Conservation (phyloP, 2,329 filamentous ascomycete species). For the Scytalidium sp. region DNA sequence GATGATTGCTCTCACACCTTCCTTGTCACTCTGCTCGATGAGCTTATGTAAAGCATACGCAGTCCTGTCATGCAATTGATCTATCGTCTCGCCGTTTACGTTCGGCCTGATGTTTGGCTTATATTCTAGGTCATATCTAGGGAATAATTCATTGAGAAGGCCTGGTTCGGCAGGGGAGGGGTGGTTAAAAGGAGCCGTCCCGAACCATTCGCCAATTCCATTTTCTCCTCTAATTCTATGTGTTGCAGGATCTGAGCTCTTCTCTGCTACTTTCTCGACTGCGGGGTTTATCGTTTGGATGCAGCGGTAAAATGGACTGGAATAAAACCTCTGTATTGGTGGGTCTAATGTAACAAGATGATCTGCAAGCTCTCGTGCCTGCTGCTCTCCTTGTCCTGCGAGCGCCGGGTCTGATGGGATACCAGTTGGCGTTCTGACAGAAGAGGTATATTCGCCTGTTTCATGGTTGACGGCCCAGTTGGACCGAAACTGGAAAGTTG, state of each 20-base stretch:
- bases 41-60: constrained; percentile 68
- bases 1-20: constrained; percentile 67
- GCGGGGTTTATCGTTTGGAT: constrained; percentile 79
- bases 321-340: constrained; percentile 74
- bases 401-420: constrained; percentile 86
- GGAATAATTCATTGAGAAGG: constrained; percentile 66
- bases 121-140: constrained; percentile 55
- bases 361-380: constrained; percentile 72
- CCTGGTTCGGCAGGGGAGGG: constrained; percentile 68
- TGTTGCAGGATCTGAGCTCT: constrained; percentile 14
- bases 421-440: constrained; percentile 77
- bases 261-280: constrained; percentile 41
- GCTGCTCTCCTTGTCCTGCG: constrained; percentile 80
- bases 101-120: constrained; percentile 64
- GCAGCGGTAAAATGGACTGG: constrained; percentile 83
- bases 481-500: constrained; percentile 69
- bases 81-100: constrained; percentile 73
- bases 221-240: constrained; percentile 51
- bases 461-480: constrained; percentile 82
- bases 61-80: constrained; percentile 76
- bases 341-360: constrained; percentile 62
- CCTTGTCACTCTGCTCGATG: constrained; percentile 68
- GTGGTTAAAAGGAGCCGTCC: constrained; percentile 79
- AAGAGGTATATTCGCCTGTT: constrained; percentile 74
- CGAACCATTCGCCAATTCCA: constrained; percentile 84